Conservation (phyloP, 1,284 basidiomycete genomes). For the Ceratobasidium sp. region DNA sequence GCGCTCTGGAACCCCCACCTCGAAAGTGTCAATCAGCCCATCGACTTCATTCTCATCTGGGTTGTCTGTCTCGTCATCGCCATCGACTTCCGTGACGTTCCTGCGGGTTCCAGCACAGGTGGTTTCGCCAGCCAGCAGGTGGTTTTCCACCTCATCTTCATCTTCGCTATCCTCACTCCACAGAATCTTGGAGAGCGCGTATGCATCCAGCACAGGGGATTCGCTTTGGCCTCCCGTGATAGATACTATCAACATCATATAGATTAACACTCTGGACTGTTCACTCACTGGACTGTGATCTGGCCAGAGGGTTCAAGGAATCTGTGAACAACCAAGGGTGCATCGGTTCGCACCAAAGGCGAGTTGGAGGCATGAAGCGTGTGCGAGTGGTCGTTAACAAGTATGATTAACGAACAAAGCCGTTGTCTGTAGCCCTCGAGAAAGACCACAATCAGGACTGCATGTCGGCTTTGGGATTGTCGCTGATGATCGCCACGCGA, state of each 20-base stretch:
- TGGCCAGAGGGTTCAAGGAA: slow-evolving; percentile 26
- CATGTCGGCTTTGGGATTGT: too few relatives aligned
- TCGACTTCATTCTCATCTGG: slow-evolving; percentile 26
- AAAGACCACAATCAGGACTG: too few relatives aligned
- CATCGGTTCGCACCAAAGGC: not conserved
- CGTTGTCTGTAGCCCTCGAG: too few relatives aligned
- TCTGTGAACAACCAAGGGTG: slow-evolving; percentile 15
- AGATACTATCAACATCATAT: not conserved
- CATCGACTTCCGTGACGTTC: not conserved
- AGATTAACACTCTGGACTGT: not conserved
- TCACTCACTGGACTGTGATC: slow-evolving; percentile 15
- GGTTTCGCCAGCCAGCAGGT: slow-evolving; percentile 10
- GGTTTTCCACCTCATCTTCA: slow-evolving; percentile 22
- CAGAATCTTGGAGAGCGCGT: slow-evolving; percentile 16
- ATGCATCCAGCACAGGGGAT: slow-evolving; percentile 19
- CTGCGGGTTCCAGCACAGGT: slow-evolving; percentile 12
- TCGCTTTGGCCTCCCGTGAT: slow-evolving; percentile 4
- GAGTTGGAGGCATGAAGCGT: too few relatives aligned
- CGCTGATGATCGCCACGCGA: too few relatives aligned
- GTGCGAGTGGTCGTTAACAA: too few relatives aligned
- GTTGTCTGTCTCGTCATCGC: slow-evolving; percentile 22
- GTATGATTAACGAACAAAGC: too few relatives aligned
- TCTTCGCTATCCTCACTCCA: slow-evolving; percentile 26
- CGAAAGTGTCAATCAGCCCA: slow-evolving; percentile 28
- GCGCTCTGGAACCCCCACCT: slow-evolving; percentile 23